These are phyloP conservation scores for Boletus tomentosulus DNA, from an alignment of 768 basidiomycete genomes.

Conservation along the genomic window DNA sequence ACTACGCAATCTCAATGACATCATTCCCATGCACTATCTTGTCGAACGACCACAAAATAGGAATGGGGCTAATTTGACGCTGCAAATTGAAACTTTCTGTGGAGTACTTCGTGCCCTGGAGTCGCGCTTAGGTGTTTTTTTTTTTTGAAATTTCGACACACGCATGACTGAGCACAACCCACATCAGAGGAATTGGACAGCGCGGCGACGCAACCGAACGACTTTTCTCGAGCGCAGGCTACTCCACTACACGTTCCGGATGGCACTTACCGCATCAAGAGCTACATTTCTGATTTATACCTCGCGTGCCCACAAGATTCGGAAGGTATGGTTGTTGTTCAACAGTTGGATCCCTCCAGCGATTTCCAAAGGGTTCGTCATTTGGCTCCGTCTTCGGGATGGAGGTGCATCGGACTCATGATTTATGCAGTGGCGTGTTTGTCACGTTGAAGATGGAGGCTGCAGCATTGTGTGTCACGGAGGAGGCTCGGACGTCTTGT, in stretches of 20 bases:
- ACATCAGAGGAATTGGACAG: not conserved
- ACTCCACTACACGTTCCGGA: not conserved
- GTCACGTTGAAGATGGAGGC: not conserved
- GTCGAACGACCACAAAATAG: not conserved
- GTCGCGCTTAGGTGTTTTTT: not conserved
- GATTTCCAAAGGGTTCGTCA: not conserved
- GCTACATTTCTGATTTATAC: not conserved
- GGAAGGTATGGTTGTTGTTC: not conserved
- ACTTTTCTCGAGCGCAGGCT: not conserved
- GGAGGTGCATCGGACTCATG: not conserved
- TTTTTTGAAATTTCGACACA: too few relatives aligned
- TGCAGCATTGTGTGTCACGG: not conserved
- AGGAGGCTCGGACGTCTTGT: not conserved
- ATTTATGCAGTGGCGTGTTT: not conserved
- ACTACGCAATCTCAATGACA: not conserved
- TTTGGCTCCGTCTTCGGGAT: too few relatives aligned
- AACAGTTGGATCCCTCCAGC: not conserved
- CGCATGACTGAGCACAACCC: too few relatives aligned
- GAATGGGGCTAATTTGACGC: not conserved
- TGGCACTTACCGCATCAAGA: slow-evolving; percentile 1
- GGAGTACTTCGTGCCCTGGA: not conserved
- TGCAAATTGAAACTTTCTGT: not conserved
- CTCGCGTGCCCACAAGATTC: not conserved
- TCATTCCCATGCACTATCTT: not conserved
- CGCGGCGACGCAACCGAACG: not conserved